Evolutionary conservation across 2,329 filamentous ascomycete species (phyloP), one percentile per base, ranked within the genome.

Genomic region (Fusarium denticulatum): DNA sequence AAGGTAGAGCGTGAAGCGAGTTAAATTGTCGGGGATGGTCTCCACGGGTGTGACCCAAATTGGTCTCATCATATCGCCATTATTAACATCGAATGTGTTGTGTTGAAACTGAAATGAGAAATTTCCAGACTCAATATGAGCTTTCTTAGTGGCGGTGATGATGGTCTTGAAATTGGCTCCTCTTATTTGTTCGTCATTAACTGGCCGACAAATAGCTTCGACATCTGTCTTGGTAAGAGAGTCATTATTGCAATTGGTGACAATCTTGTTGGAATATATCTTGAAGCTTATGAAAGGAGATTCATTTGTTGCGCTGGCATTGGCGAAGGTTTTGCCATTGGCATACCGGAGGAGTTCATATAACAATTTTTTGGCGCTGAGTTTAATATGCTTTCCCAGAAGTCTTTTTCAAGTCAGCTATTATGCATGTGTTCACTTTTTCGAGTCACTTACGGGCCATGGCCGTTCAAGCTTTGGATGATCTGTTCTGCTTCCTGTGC

Each of bases 341-440:
- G 55, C 39, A 46, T 71, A 64, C 18, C 61, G 64, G 56, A 74
- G 39, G 28, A 73, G 34, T 56, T 74, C 72, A 56, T 64, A 74
- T 15, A 74, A 57, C 18, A 72, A 68, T 45, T 58, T 59, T 24
- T 71, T 65, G 1, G 60, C 53, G 46, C 46, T 64, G 12, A 52
- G 46, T 22, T 68, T 53, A 24, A 74, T 59, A 40, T 71, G 40
- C 12, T 64, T 65, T 30, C 66, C 63, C 16, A 63, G 26, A n/a
- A 30, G 30, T 4, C 59, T 56, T 56, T 13, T 39, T 8, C 3
- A 2, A 30, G 32, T 61, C 22, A 61, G 30, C 9, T 2, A 12
- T 30, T 16, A 7, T 15, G 6, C 20, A 36, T 28, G 7, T 36
- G 22, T 34, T 36, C 24, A 46, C 24, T 32, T 9, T 20, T 47